Conservation (phyloP, 2,329 filamentous ascomycete species). For the Nigrospora oryzae region DNA sequence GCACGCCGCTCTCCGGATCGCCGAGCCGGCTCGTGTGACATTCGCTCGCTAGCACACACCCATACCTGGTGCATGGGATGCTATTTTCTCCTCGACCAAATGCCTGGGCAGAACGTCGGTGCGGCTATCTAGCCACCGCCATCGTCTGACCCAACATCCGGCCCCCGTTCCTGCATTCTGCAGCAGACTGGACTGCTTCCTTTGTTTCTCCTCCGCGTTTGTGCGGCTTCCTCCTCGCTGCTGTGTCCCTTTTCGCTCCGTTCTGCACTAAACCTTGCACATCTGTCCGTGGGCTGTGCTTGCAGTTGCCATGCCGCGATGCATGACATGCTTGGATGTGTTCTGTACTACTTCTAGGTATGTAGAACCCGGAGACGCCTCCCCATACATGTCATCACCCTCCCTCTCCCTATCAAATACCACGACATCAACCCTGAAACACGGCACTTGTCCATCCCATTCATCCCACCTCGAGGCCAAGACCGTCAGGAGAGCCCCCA, state of each 20-base stretch:
- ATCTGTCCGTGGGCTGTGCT: constrained; percentile 17
- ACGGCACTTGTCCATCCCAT: constrained; percentile 1
- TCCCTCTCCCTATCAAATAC: constrained; percentile 1
- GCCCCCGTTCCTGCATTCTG: constrained; percentile 13
- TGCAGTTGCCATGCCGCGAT: constrained; percentile 20
- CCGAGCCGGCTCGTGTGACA: no score
- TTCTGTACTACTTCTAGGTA: constrained; percentile 20
- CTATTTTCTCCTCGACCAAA: no score
- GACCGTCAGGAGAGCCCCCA: no score
- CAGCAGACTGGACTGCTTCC: constrained; percentile 9
- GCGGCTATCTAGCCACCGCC: not conserved
- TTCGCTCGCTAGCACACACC: no score
- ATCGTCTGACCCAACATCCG: constrained; percentile 7
- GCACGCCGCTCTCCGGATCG: no score
- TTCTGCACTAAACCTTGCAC: constrained; percentile 10
- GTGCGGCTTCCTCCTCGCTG: constrained; percentile 7
- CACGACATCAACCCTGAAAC: constrained; percentile 12
- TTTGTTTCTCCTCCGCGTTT: constrained; percentile 9
- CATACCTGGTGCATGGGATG: no score
- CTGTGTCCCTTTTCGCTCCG: constrained; percentile 12
- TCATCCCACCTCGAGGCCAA: not conserved
- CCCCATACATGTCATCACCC: constrained; percentile 12
- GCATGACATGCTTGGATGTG: constrained; percentile 20
- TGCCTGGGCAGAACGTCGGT: not conserved
- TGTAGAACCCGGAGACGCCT: constrained; percentile 9